Base-by-base conservation (phyloP, 2,329 filamentous ascomycete genomes). In the Cryphonectria nitschkei region DNA sequence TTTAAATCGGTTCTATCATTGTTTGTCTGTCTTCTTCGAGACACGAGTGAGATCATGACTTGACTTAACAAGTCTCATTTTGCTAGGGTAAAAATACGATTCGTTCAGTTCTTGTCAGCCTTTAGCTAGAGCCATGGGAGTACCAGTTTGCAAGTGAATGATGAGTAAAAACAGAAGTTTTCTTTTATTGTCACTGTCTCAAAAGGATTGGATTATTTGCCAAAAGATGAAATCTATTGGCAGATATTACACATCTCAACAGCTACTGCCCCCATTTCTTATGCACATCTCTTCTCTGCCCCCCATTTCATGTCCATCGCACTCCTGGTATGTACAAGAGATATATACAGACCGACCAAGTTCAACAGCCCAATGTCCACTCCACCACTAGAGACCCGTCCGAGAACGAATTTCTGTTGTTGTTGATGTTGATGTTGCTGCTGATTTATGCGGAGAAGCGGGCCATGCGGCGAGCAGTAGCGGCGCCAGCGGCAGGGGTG, bases 391-490 rank as follows among this genome's bases (percentile, higher is more conserved):
- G 26, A 58, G 32, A 32, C 26, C n/a, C 29, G 8, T 58, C 26
- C 14, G 7, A 34, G 19, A 13, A 32, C 29, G 29, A 19, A 19
- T 29, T 16, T 6, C 26, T 34, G 4, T 16, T 50, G 19, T 46
- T 22, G 16, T 46, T 46, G 22, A 3, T 43, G 41, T 13, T 16
- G 19, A 22, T 22, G 16, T 46, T 46, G 22, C 14, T 43, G 41
- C 41, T 16, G 41, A 14, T 13, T 58, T 69, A 71, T 52, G 70
- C 70, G 1, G 64, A 56, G 64, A 71, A 71, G 70, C 64, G 70
- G 9, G 70, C 70, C 70, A 71, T 71, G 63, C 70, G 70, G 67
- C 70, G 70, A 62, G 70, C 70, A 14, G 70, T 69, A 32, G 69
- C 66, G 13, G 71, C 62, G 22, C 65, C 69, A 43, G 68, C 58